phyloP scores from a whole-genome alignment of 352 stramenopile species.

The Aphanomyces astaci region DNA sequence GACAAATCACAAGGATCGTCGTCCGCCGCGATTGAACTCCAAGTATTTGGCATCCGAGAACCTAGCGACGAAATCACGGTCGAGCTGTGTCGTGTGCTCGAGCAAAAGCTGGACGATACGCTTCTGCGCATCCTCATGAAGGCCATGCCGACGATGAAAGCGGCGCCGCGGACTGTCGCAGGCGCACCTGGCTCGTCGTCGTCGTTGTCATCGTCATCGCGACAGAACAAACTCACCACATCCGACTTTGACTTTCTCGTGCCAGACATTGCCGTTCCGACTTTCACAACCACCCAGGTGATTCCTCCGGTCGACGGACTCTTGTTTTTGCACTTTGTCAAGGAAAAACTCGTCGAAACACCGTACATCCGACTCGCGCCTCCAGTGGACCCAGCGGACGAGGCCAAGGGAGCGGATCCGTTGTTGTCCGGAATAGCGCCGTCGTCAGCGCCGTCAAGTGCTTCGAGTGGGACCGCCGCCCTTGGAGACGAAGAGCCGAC shows the following conservation, averaged over 20 bases:
- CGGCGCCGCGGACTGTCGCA: not conserved
- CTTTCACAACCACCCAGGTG: constrained; percentile 39
- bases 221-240: constrained; percentile 64
- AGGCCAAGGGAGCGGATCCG: constrained; percentile 9
- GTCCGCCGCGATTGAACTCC: constrained; percentile 46
- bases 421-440: constrained; percentile 26
- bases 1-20: constrained; percentile 24
- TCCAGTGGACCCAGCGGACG: not conserved
- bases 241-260: constrained; percentile 74
- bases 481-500: constrained; percentile 32
- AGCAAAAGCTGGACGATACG: constrained; percentile 81
- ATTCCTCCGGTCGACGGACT: constrained; percentile 27
- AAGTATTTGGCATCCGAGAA: constrained; percentile 77
- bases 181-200: not conserved
- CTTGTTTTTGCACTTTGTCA: constrained; percentile 46
- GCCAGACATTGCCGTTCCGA: constrained; percentile 36
- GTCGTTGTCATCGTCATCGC: constrained; percentile 34
- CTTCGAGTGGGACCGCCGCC: not conserved
- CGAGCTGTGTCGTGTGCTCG: constrained; percentile 67
- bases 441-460: not conserved
- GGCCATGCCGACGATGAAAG: constrained; percentile 8
- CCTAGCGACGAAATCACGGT: constrained; percentile 77
- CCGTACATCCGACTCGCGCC: constrained; percentile 27
- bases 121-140: constrained; percentile 84
- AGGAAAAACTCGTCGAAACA: constrained; percentile 40